Evolutionary conservation across 2,329 filamentous ascomycete genomes (phyloP).

Genomic region (Cyphellophora attinorum): DNA sequence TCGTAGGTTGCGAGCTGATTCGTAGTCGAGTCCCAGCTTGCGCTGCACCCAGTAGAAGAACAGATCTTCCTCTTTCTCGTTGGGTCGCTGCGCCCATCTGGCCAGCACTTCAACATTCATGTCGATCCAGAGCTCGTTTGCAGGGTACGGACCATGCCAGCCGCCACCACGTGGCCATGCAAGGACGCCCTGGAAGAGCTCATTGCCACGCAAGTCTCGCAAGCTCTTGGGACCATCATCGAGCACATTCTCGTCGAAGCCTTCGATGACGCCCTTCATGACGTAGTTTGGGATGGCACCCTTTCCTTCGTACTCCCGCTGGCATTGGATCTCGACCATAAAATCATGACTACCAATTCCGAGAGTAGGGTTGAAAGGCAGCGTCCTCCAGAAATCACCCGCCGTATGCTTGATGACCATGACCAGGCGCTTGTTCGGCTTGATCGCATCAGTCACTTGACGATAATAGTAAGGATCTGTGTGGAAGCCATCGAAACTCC

Average conservation of each 20-base stretch:
- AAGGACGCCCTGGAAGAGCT: background rate
- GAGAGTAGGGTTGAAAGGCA: background rate
- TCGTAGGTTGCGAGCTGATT: background rate
- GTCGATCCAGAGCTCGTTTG: background rate
- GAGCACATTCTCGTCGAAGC: background rate
- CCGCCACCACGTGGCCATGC: background rate
- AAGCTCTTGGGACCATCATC: background rate
- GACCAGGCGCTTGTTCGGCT: background rate
- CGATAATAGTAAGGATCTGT: background rate
- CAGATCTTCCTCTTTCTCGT: background rate
- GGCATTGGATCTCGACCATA: background rate
- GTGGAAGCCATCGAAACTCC: constrained; percentile 1
- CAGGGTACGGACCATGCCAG: background rate
- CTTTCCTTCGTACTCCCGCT: background rate
- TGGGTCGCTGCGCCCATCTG: background rate
- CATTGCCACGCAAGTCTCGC: background rate
- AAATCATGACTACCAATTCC: background rate
- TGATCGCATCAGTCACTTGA: background rate
- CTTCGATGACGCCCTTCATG: background rate
- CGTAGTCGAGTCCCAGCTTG: background rate
- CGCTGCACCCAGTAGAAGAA: background rate
- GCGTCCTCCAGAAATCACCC: background rate
- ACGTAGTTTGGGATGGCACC: background rate
- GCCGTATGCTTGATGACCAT: background rate
- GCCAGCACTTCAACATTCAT: background rate